These are phyloP conservation scores for Phtheirospermum japonicum DNA, from an alignment of 257 asterid genomes.

Conservation along the genomic window DNA sequence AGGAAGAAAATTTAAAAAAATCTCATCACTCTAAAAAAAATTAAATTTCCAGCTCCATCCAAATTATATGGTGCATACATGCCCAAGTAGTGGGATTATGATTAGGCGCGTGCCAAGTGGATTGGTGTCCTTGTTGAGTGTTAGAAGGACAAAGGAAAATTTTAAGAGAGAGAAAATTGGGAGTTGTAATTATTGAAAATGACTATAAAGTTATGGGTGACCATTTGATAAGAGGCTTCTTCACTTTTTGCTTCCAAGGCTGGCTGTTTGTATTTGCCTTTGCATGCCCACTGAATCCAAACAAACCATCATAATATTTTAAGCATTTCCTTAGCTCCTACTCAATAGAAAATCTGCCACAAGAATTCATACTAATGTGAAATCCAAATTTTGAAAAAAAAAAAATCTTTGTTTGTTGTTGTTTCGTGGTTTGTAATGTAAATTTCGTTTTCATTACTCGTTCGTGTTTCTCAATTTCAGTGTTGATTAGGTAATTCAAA, in stretches of 20 bases:
- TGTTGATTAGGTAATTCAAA: too few relatives aligned
- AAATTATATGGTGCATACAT: not conserved
- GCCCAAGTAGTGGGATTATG: not conserved
- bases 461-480: too few relatives aligned
- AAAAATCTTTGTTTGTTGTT: too few relatives aligned
- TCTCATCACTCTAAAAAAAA: not conserved
- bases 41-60: not conserved
- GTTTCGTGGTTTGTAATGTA: too few relatives aligned
- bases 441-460: too few relatives aligned
- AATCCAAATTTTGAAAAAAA: too few relatives aligned
- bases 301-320: slow-evolving; percentile 7
- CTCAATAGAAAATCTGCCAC: slow-evolving; percentile 14
- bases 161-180: slow-evolving; percentile 25
- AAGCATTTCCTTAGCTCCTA: slow-evolving; percentile 34
- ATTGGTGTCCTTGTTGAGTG: slow-evolving; percentile 9
- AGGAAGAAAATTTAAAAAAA: too few relatives aligned
- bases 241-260: slow-evolving; percentile 25
- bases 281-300: slow-evolving; percentile 30
- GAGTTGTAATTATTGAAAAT: slow-evolving; percentile 36
- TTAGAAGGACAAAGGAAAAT: not conserved
- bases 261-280: slow-evolving; percentile 41
- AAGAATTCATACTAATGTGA: too few relatives aligned
- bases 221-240: not conserved
- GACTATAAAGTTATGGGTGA: slow-evolving; percentile 27
- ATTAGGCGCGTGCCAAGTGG: not conserved